A percentile compares a stretch with the other conserved stretches of the same genome.
Conservation (phyloP, 176 grass and related monocot species). For the Pharus latifolius region DNA sequence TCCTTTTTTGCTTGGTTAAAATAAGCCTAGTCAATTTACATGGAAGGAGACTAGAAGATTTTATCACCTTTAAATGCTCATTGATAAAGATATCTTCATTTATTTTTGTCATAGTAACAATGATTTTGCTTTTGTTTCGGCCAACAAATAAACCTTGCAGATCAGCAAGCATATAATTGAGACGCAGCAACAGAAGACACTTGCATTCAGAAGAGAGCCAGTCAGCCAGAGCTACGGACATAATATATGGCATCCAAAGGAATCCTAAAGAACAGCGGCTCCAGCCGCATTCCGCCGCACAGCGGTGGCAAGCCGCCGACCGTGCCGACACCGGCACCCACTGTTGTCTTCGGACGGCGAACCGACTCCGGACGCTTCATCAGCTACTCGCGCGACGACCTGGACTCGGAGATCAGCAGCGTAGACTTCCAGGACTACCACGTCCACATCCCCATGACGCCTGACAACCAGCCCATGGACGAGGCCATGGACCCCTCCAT, state of each 20-base stretch:
- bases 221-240: not conserved
- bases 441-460: constrained; percentile 90
- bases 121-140: not conserved
- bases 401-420: constrained; percentile 93
- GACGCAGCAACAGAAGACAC: not conserved
- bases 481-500: constrained; percentile 17
- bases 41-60: too few species aligned
- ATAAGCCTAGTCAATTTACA: too few species aligned
- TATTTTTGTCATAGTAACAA: not conserved
- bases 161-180: not conserved
- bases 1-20: too few species aligned
- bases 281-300: constrained; percentile 32
- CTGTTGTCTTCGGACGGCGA: constrained; percentile 71
- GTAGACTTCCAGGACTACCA: constrained; percentile 88
- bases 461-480: constrained; percentile 90
- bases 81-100: too few species aligned
- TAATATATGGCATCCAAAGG: constrained; percentile 87
- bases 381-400: constrained; percentile 95
- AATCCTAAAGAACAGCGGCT: constrained; percentile 55
- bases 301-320: constrained; percentile 41
- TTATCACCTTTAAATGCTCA: too few species aligned
- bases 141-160: not conserved
- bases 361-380: constrained; percentile 89
- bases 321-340: constrained; percentile 33
- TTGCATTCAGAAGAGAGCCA: not conserved